These are phyloP conservation scores for Aurifilum marmelostoma DNA, from an alignment of 2,329 filamentous ascomycete genomes.

Conservation along the genomic window DNA sequence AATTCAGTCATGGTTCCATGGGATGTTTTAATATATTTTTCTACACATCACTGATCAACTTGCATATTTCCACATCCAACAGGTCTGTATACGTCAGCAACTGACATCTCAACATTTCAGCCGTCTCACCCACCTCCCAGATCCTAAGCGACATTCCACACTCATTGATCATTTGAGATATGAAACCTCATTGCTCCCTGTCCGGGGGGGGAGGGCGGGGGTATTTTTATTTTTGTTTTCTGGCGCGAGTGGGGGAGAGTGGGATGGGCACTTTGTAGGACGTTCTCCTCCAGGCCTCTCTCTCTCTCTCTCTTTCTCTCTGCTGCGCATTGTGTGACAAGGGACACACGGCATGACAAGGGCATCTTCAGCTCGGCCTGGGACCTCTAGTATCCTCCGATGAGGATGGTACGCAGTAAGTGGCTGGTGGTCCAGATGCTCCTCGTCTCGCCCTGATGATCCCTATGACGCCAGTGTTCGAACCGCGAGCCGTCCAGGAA, in stretches of 20 bases:
- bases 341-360: neutral
- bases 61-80: neutral
- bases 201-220: neutral
- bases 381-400: neutral
- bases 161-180: neutral
- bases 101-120: neutral
- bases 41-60: slow-evolving; percentile 1
- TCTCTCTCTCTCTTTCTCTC: neutral
- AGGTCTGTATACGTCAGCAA: neutral
- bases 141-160: neutral
- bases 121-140: neutral
- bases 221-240: no score
- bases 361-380: neutral
- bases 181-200: neutral
- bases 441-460: neutral
- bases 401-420: neutral
- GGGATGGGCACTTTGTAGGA: no score
- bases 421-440: neutral
- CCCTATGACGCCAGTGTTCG: neutral
- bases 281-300: no score
- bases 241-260: no score
- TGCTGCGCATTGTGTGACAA: neutral
- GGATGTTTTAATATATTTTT: neutral
- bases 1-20: no score
- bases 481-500: neutral